Conservation (phyloP, 176 grass and related monocot species). For the Echinochloa phyllopogon region DNA sequence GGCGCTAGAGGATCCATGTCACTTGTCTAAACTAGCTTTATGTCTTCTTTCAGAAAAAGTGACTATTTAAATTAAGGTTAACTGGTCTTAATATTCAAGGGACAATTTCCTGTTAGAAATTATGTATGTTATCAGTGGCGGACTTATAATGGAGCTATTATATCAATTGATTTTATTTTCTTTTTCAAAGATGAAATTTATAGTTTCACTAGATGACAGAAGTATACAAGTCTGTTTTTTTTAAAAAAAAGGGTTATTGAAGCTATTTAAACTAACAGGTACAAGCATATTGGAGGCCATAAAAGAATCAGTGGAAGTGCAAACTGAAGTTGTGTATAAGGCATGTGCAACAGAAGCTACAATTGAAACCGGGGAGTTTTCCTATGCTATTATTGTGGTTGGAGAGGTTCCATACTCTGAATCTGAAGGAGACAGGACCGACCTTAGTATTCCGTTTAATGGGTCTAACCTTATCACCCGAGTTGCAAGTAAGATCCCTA, state of each 20-base stretch:
- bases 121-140: too few species aligned
- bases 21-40: neutral
- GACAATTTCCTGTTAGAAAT: neutral
- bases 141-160: neutral
- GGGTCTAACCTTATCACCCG: slow-evolving; percentile 52
- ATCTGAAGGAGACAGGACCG: slow-evolving; percentile 62
- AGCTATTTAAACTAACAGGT: slow-evolving; percentile 52
- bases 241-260: neutral
- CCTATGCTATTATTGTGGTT: slow-evolving; percentile 80
- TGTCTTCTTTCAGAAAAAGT: neutral
- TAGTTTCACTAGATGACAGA: slow-evolving; percentile 24
- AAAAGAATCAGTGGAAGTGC: slow-evolving; percentile 49
- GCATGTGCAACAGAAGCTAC: slow-evolving; percentile 54
- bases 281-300: slow-evolving; percentile 85
- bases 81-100: neutral
- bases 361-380: slow-evolving; percentile 52
- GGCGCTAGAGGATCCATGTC: neutral
- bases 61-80: neutral
- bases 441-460: slow-evolving; percentile 72
- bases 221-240: neutral
- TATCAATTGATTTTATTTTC: neutral
- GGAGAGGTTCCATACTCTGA: slow-evolving; percentile 83
- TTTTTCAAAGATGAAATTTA: neutral
- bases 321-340: slow-evolving; percentile 73
- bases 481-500: slow-evolving; percentile 63